Evolutionary conservation across 2,329 filamentous ascomycete species (phyloP).

Genomic region (Ceratocystis destructans): DNA sequence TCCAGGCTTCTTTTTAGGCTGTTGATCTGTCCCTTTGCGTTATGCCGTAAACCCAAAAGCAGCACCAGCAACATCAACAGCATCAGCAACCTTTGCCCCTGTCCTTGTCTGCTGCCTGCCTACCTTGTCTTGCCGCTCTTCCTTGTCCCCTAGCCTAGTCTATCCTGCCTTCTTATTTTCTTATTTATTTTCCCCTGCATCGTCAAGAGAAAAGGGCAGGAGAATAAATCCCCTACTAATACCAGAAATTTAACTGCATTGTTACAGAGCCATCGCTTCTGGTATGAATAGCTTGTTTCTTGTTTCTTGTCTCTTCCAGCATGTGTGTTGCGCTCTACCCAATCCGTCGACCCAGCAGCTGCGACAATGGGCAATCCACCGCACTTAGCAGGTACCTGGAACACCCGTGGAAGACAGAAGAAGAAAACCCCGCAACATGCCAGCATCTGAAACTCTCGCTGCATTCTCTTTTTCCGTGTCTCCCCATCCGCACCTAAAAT

Average conservation of each 20-base stretch:
- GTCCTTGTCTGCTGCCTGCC: background rate
- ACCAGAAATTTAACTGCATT: background rate
- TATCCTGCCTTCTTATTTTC: background rate
- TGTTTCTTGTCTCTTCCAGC: too few relatives aligned
- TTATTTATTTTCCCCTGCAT: background rate
- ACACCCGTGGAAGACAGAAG: background rate
- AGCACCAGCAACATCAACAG: too few relatives aligned
- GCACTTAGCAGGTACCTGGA: background rate
- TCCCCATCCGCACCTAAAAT: background rate
- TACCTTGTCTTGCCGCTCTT: background rate
- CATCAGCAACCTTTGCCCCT: background rate
- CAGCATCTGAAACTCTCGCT: background rate
- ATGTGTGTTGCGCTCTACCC: too few relatives aligned
- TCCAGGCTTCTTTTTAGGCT: too few relatives aligned
- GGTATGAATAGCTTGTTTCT: too few relatives aligned
- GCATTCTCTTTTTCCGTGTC: background rate
- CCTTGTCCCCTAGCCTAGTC: background rate
- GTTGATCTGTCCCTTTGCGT: too few relatives aligned
- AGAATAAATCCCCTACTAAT: background rate
- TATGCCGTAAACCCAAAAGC: too few relatives aligned
- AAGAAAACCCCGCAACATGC: background rate
- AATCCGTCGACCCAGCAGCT: too few relatives aligned
- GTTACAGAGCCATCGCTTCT: background rate
- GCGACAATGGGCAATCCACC: too few relatives aligned
- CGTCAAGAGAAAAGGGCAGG: background rate